Percentiles rank a stretch among this genome's conserved stretches.
phyloP scores from a whole-genome alignment of 2,329 filamentous ascomycete genomes.

The Pseudocercospora crystallina region DNA sequence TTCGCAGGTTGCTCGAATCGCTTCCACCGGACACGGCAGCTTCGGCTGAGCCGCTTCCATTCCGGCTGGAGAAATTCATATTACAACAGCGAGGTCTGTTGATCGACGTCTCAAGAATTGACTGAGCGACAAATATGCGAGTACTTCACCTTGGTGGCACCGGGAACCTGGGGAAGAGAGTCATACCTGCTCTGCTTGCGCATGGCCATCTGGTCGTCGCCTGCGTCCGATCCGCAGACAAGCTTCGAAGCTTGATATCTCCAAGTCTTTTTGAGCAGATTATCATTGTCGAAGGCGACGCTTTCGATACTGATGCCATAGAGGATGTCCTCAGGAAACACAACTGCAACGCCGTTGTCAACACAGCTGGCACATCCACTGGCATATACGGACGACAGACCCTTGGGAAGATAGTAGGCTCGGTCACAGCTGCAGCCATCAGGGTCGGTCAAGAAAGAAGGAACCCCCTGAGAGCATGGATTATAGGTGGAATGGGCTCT shows the following conservation, averaged over 20 bases:
- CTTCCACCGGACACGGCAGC: too few relatives aligned
- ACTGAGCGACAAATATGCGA: neutral
- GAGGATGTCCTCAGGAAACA: conserved; percentile 38
- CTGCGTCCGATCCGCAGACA: conserved; percentile 41
- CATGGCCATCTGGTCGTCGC: conserved; percentile 40
- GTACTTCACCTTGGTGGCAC: conserved; percentile 1
- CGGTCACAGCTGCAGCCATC: conserved; percentile 38
- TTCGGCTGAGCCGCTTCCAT: too few relatives aligned
- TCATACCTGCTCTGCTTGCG: conserved; percentile 28
- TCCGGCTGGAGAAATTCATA: too few relatives aligned
- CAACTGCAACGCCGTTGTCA: conserved; percentile 43
- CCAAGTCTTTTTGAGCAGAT: conserved; percentile 33
- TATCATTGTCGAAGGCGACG: conserved; percentile 40
- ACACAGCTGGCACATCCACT: conserved; percentile 37
- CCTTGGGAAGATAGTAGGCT: conserved; percentile 41
- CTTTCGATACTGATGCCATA: conserved; percentile 37
- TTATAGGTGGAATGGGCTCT: too few relatives aligned
- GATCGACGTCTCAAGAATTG: too few relatives aligned
- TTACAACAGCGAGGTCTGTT: too few relatives aligned
- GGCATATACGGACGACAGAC: conserved; percentile 18
- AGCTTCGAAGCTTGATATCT: conserved; percentile 40
- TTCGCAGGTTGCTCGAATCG: too few relatives aligned
- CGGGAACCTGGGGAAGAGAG: neutral
- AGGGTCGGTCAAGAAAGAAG: conserved; percentile 23
- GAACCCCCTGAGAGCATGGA: too few relatives aligned